A percentile compares a stretch with the other conserved stretches of the same genome.
phyloP scores from a whole-genome alignment of 495 filamentous ascomycete genomes.

The Hypoxylon perforatum region DNA sequence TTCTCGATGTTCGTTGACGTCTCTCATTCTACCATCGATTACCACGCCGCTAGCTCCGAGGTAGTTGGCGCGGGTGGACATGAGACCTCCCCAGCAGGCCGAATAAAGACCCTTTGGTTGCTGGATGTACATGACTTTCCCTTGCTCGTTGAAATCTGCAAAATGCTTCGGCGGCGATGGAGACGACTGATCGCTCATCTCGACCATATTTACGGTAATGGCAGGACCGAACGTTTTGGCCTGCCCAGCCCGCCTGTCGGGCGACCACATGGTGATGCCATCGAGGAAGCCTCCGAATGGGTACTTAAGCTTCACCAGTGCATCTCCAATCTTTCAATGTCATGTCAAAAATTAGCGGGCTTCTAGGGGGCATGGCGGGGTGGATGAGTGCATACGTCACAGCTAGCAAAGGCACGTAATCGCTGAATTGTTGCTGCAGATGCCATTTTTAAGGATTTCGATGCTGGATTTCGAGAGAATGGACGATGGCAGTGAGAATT shows the following conservation, averaged over 20 bases:
- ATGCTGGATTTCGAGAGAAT: too few species aligned
- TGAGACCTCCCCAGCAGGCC: slow-evolving; percentile 64
- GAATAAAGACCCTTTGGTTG: slow-evolving; percentile 15
- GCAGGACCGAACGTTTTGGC: slow-evolving; percentile 44
- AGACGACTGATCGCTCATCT: slow-evolving; percentile 26
- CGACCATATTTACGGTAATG: slow-evolving; percentile 47
- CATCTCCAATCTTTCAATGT: slow-evolving; percentile 47
- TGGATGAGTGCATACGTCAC: neutral
- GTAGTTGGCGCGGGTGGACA: slow-evolving; percentile 64
- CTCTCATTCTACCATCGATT: slow-evolving; percentile 69
- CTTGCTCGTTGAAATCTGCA: slow-evolving; percentile 9
- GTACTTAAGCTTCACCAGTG: slow-evolving; percentile 46
- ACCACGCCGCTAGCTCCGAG: slow-evolving; percentile 58
- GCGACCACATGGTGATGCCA: slow-evolving; percentile 59
- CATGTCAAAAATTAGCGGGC: neutral
- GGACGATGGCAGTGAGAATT: too few species aligned
- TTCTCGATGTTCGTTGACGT: slow-evolving; percentile 68
- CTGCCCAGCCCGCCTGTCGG: slow-evolving; percentile 54
- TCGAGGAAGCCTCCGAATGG: slow-evolving; percentile 43
- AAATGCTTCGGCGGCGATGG: neutral
- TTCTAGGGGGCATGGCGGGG: neutral
- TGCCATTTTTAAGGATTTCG: neutral
- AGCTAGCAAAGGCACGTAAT: neutral
- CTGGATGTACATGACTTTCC: slow-evolving; percentile 19
- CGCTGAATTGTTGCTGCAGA: neutral